A percentile compares a stretch with the other conserved stretches of the same genome.
These are phyloP conservation scores for Pulveroboletus sp. DNA, from an alignment of 768 basidiomycete species.

Conservation along the genomic window DNA sequence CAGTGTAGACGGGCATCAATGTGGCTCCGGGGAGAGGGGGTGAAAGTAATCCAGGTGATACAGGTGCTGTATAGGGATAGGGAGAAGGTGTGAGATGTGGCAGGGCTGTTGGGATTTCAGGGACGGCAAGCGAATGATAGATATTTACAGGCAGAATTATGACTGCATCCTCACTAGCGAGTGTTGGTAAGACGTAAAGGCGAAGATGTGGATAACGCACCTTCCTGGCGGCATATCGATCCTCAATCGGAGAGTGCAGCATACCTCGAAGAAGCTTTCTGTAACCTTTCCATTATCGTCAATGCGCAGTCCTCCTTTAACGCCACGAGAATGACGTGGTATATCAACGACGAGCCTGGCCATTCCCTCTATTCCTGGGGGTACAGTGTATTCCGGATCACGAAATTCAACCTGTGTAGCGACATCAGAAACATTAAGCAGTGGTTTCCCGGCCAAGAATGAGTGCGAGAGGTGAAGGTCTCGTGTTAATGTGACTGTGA, in stretches of 20 bases:
- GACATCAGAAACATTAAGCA: constrained; percentile 56
- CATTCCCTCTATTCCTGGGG: constrained; percentile 71
- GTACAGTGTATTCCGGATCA: constrained; percentile 70
- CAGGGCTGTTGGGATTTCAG: constrained; percentile 35
- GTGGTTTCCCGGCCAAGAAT: constrained; percentile 20
- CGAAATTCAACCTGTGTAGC: constrained; percentile 66
- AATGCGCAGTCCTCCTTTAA: constrained; percentile 58
- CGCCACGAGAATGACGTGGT: constrained; percentile 60
- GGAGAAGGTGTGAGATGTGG: constrained; percentile 11
- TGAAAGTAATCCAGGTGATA: constrained; percentile 20
- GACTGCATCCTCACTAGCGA: constrained; percentile 62
- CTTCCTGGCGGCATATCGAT: constrained; percentile 65
- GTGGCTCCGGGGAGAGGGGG: constrained; percentile 23
- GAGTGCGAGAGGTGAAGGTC: constrained; percentile 52
- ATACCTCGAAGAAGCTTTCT: constrained; percentile 65
- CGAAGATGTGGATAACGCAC: constrained; percentile 36
- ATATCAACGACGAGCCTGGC: constrained; percentile 79
- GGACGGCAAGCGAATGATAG: constrained; percentile 59
- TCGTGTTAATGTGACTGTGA: constrained; percentile 58
- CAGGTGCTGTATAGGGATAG: constrained; percentile 18
- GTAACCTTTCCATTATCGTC: constrained; percentile 43
- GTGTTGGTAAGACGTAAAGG: constrained; percentile 8
- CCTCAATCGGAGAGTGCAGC: constrained; percentile 57
- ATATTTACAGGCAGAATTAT: constrained; percentile 62
- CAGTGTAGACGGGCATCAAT: constrained; percentile 9